Evolutionary conservation across 2,329 filamentous ascomycete species (phyloP), one percentile per base, ranked within the genome.

Genomic region (Fusarium sacchari): DNA sequence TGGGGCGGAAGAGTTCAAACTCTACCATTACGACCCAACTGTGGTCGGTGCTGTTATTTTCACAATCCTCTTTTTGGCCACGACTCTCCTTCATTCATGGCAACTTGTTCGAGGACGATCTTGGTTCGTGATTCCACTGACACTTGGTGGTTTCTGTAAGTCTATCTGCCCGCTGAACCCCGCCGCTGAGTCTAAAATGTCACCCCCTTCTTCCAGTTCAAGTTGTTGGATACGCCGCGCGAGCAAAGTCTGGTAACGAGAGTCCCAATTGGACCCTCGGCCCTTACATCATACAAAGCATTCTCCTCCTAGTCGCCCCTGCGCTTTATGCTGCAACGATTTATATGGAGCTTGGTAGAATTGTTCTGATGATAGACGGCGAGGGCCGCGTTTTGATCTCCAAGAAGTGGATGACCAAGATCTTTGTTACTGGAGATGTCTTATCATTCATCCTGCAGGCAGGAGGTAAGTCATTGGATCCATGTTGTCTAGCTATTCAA

Each of bases 381-480:
- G 64, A 67, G 30, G 64, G 63, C 0, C 44, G 44, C 1, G 52
- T 67, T 1, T 24, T 67, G 32, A 67, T 67, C 15, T 18, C 37
- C 2, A 67, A 52, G 17, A 60, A 61, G 28, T 75, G 73, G 73
- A 50, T 75, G 47, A 75, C 73, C 46, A 75, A 73, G 24, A 47
- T 69, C 1, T 75, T 75, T 52, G 73, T 74, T 1, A 49, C 44
- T 10, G 73, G 73, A 5, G 73, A 75, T 15, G 22, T 75, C 1
- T 22, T 75, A 2, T 75, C 73, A 0, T 75, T 76, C 18, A 26
- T 75, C 11, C 32, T 75, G 0, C 73, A 75, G 12, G 67, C 47
- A 6, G 59, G 57, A 26, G 70, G 70, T 72, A 30, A 37, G 47
- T n/a, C 17, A 3, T 22, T 28, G 18, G 5, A 10, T 3, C 17